These are phyloP conservation scores for Herpetospermum pedunculosum DNA, from an alignment of 306 rosid species.

Conservation along the genomic window DNA sequence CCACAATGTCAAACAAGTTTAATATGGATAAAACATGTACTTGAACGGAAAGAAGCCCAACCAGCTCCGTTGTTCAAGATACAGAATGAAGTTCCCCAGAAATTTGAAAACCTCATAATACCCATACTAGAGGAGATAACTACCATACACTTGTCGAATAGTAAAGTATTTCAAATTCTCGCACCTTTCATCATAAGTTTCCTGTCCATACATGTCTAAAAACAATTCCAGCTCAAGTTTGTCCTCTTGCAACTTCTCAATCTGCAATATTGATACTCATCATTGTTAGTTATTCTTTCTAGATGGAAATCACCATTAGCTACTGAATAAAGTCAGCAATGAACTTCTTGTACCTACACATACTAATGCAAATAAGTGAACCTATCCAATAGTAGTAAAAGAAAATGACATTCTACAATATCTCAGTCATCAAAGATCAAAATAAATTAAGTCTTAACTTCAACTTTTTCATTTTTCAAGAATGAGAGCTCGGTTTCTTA, in stretches of 20 bases:
- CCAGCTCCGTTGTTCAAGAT: background rate
- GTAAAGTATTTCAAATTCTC: background rate
- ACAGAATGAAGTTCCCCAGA: background rate
- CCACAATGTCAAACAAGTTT: background rate
- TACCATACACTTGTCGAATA: background rate
- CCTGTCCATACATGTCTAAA: constrained; percentile 63
- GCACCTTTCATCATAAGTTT: constrained; percentile 66
- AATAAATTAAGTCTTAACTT: background rate
- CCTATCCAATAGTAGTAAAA: background rate
- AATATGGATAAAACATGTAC: background rate
- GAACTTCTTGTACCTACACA: background rate
- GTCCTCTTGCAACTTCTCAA: constrained; percentile 60
- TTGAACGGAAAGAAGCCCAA: background rate
- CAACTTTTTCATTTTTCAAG: background rate
- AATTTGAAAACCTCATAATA: background rate
- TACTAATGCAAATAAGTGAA: background rate
- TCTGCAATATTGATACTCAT: constrained; percentile 27
- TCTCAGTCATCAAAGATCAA: background rate
- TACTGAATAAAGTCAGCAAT: background rate
- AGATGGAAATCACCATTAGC: background rate
- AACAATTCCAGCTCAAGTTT: constrained; percentile 55
- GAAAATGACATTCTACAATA: background rate
- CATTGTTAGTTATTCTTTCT: background rate
- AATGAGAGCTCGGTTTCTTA: background rate
- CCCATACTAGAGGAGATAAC: background rate